phyloP scores from a whole-genome alignment of 495 filamentous ascomycete species.

The Penicillium cinerascens region DNA sequence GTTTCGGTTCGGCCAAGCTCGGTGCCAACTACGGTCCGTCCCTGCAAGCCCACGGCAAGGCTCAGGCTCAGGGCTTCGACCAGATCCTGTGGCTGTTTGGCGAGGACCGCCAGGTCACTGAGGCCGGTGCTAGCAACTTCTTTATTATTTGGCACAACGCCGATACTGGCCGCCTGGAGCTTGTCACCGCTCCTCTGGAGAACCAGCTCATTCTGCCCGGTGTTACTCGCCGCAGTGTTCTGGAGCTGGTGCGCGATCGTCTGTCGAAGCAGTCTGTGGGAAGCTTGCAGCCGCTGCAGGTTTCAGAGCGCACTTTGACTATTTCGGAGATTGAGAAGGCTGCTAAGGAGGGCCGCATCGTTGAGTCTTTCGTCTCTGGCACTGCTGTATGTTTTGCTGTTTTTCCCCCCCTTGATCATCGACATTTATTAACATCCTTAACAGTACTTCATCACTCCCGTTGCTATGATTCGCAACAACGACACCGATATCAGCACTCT shows the following conservation, averaged over 20 bases:
- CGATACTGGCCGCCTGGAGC: constrained; percentile 60
- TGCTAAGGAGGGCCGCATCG: constrained; percentile 65
- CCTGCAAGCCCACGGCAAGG: constrained; percentile 70
- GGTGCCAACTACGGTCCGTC: constrained; percentile 89
- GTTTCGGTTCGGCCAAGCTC: constrained; percentile 86
- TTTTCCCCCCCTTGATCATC: not conserved
- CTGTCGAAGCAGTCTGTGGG: constrained; percentile 38
- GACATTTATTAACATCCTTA: constrained; percentile 1
- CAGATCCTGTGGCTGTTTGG: constrained; percentile 80
- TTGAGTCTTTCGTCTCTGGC: constrained; percentile 83
- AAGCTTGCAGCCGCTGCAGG: constrained; percentile 56
- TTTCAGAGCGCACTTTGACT: constrained; percentile 75
- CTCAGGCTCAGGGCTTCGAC: constrained; percentile 65
- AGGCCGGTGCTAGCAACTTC: constrained; percentile 56
- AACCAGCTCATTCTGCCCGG: constrained; percentile 82
- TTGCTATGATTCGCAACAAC: constrained; percentile 69
- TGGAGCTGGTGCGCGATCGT: constrained; percentile 67
- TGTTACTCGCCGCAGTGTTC: constrained; percentile 72
- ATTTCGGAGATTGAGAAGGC: constrained; percentile 77
- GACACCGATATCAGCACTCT: constrained; percentile 65
- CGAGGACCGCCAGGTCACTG: not conserved
- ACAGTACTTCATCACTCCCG: constrained; percentile 76
- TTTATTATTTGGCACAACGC: constrained; percentile 77
- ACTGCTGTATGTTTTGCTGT: constrained; percentile 63
- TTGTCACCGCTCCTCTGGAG: constrained; percentile 78